Evolutionary conservation across 2,329 filamentous ascomycete species (phyloP).

Genomic region (Colletotrichum lini): DNA sequence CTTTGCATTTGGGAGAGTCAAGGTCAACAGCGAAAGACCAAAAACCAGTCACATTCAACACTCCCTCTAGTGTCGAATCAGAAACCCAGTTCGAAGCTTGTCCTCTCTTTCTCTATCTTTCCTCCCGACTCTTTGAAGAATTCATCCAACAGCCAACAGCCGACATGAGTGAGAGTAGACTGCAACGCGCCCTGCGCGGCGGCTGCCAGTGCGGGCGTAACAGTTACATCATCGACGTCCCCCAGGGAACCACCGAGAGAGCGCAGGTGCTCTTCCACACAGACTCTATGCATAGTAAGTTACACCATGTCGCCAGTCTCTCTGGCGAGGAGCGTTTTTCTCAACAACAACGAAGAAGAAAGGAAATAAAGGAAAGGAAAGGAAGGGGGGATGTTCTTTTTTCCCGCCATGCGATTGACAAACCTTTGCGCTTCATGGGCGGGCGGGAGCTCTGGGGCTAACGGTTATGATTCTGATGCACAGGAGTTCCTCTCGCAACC

Average conservation of each 20-base stretch:
- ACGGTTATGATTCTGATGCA: slow-evolving; percentile 23
- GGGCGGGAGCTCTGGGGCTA: slow-evolving; percentile 33
- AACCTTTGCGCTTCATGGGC: background rate
- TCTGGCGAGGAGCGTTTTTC: background rate
- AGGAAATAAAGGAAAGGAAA: too few relatives aligned
- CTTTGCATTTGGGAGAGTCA: slow-evolving; percentile 5
- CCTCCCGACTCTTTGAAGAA: background rate
- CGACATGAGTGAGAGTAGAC: slow-evolving; percentile 58
- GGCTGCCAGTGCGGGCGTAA: slow-evolving; percentile 90
- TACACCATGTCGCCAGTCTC: background rate
- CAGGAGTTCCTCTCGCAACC: slow-evolving; percentile 77
- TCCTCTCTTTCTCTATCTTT: background rate
- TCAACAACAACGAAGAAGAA: background rate
- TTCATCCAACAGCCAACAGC: background rate
- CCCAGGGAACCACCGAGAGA: slow-evolving; percentile 67
- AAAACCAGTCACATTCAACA: background rate
- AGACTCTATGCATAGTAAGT: slow-evolving; percentile 79
- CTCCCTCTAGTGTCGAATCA: background rate
- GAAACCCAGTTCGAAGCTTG: background rate
- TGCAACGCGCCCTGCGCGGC: slow-evolving; percentile 74
- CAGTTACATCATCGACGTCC: slow-evolving; percentile 82
- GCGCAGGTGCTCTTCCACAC: slow-evolving; percentile 84
- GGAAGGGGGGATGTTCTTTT: background rate
- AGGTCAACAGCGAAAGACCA: slow-evolving; percentile 32
- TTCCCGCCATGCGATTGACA: background rate